phyloP scores from a whole-genome alignment of 2,329 filamentous ascomycete species.

The Phialocephala sp. region DNA sequence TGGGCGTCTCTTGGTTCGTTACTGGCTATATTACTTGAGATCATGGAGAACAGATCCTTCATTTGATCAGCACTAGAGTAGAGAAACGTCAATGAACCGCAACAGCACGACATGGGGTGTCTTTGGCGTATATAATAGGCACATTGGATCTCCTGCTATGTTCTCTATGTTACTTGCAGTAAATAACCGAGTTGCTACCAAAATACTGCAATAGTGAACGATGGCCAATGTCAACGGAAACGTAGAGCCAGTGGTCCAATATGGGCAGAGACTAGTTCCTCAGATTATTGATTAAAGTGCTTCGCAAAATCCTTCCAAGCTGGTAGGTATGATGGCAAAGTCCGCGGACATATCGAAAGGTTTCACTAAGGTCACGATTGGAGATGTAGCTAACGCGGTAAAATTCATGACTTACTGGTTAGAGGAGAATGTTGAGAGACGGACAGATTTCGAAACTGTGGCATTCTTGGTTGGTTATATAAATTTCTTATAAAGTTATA shows the following conservation, averaged over 20 bases:
- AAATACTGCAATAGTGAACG: background rate
- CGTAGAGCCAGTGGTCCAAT: background rate
- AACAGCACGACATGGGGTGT: background rate
- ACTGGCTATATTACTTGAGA: background rate
- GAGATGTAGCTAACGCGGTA: background rate
- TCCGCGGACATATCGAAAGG: constrained; percentile 1
- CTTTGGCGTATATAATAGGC: background rate
- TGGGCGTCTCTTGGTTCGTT: background rate
- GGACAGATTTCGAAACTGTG: background rate
- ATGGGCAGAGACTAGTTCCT: constrained; percentile 2
- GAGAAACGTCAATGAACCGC: background rate
- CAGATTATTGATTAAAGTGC: constrained; percentile 1
- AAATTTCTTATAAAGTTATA: background rate
- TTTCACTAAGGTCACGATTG: constrained; percentile 3
- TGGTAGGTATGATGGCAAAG: constrained; percentile 4
- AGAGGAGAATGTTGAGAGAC: background rate
- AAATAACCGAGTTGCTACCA: background rate
- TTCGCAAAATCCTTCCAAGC: background rate
- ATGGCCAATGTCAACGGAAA: background rate
- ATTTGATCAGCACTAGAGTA: background rate
- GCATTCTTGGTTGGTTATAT: background rate
- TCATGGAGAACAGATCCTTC: background rate
- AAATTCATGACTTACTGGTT: constrained; percentile 1
- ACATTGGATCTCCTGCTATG: background rate
- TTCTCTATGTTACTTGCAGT: background rate